Evolutionary conservation across 2,329 filamentous ascomycete species (phyloP).

Genomic region (Didymella lethalis): DNA sequence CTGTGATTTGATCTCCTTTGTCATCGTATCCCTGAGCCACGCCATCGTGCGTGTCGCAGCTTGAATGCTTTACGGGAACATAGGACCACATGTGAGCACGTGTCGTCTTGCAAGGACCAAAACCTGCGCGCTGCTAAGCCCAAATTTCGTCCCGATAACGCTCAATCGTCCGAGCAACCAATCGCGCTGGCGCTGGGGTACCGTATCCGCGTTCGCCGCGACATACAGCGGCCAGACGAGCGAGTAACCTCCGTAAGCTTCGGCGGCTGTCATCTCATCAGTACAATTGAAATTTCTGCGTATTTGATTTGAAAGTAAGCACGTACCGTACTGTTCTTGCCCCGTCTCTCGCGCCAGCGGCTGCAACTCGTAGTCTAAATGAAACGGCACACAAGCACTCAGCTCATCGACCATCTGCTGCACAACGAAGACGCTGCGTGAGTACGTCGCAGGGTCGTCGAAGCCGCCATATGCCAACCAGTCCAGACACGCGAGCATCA

Average conservation of each 20-base stretch:
- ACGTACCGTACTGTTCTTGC: slow-evolving; percentile 48
- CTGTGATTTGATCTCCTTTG: not conserved
- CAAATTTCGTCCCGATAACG: slow-evolving; percentile 49
- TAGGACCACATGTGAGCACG: slow-evolving; percentile 48
- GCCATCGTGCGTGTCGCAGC: not conserved
- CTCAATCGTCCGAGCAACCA: slow-evolving; percentile 50
- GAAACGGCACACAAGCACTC: slow-evolving; percentile 51
- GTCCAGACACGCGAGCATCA: slow-evolving; percentile 48
- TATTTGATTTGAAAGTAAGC: not conserved
- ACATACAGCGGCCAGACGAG: slow-evolving; percentile 54
- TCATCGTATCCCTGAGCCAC: not conserved
- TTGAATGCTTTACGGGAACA: slow-evolving; percentile 37
- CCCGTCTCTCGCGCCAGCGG: slow-evolving; percentile 44
- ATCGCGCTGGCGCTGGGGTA: slow-evolving; percentile 47
- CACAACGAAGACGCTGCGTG: slow-evolving; percentile 38
- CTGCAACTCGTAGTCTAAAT: slow-evolving; percentile 50
- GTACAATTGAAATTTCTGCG: slow-evolving; percentile 2
- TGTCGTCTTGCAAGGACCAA: slow-evolving; percentile 46
- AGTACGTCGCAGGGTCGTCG: slow-evolving; percentile 26
- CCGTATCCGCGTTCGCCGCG: slow-evolving; percentile 47
- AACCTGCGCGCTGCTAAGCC: slow-evolving; percentile 47
- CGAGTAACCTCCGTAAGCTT: slow-evolving; percentile 52
- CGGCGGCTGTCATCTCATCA: slow-evolving; percentile 41
- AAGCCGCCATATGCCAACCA: slow-evolving; percentile 34
- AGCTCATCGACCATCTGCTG: slow-evolving; percentile 53